Conservation (phyloP, 129 eudicot genomes). For the Lactuca saligna region DNA sequence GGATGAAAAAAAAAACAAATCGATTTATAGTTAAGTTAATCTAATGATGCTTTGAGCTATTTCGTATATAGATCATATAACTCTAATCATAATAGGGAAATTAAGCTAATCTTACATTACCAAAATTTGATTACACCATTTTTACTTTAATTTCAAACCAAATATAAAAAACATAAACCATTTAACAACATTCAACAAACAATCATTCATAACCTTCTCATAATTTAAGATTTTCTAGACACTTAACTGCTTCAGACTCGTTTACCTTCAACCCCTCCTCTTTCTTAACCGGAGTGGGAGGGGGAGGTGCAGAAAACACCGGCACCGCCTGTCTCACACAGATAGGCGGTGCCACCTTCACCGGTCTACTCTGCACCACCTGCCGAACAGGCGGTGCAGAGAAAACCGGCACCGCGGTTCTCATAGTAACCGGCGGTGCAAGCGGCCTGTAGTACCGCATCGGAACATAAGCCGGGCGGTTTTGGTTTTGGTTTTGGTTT, state of each 20-base stretch:
- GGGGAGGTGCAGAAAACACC: conserved; percentile 50
- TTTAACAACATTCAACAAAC: conserved; percentile 15
- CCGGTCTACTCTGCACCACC: conserved; percentile 43
- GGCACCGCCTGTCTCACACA: conserved; percentile 68
- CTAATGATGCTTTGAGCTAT: neutral
- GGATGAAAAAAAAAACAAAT: too few relatives aligned
- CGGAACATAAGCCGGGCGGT: conserved; percentile 50
- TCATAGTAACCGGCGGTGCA: conserved; percentile 77
- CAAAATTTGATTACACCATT: conserved; percentile 39
- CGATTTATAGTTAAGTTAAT: too few relatives aligned
- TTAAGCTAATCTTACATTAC: conserved; percentile 33
- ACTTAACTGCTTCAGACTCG: conserved; percentile 41
- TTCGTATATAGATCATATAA: neutral
- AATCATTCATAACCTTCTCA: conserved; percentile 22
- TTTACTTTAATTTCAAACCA: conserved; percentile 14
- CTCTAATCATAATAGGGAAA: conserved; percentile 13
- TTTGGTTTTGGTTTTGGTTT: conserved; percentile 24
- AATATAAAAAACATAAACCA: conserved; percentile 30
- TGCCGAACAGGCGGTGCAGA: conserved; percentile 61
- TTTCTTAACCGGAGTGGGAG: conserved; percentile 39
- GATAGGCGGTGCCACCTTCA: conserved; percentile 57
- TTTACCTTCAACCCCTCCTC: conserved; percentile 21
- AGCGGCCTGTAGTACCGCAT: conserved; percentile 45
- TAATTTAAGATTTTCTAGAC: conserved; percentile 62
- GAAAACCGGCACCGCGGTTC: conserved; percentile 73